A percentile compares a stretch with the other conserved stretches of the same genome.
Evolutionary conservation across 176 grass and related monocot genomes (phyloP).

Genomic region (Lolium multiflorum): DNA sequence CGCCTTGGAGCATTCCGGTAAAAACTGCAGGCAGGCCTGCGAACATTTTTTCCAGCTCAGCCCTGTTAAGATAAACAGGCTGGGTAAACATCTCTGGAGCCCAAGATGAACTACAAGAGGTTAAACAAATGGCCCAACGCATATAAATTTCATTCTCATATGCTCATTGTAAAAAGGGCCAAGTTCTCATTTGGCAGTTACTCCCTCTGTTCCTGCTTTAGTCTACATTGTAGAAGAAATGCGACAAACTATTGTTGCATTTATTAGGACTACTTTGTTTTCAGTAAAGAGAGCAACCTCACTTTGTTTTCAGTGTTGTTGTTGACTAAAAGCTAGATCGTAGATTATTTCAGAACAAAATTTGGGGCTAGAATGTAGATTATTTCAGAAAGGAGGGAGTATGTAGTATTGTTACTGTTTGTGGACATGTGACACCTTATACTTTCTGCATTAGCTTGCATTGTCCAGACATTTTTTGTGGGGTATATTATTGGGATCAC

Average conservation of each 20-base stretch:
- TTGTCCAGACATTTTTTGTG: background rate
- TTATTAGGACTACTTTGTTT: too few species aligned
- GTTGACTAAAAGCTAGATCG: too few species aligned
- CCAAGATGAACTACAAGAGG: slow-evolving; percentile 9
- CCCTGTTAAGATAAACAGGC: slow-evolving; percentile 47
- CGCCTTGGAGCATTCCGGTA: slow-evolving; percentile 95
- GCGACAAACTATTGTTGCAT: too few species aligned
- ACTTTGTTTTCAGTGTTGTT: too few species aligned
- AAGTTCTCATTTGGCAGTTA: slow-evolving; percentile 3
- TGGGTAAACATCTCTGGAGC: background rate
- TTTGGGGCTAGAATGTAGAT: too few species aligned
- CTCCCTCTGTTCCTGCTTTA: too few species aligned
- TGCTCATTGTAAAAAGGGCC: background rate
- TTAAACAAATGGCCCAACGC: slow-evolving; percentile 7
- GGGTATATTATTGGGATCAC: background rate
- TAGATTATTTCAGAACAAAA: too few species aligned
- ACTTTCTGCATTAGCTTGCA: slow-evolving; percentile 11
- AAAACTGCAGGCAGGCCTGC: slow-evolving; percentile 83
- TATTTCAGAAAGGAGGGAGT: too few species aligned
- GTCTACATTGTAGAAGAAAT: too few species aligned
- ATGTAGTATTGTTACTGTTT: background rate
- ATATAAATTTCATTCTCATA: background rate
- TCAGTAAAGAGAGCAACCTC: too few species aligned
- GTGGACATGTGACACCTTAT: background rate
- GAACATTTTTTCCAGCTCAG: slow-evolving; percentile 91